Conservation (phyloP, 2,329 filamentous ascomycete species). For the Fusarium hostae region DNA sequence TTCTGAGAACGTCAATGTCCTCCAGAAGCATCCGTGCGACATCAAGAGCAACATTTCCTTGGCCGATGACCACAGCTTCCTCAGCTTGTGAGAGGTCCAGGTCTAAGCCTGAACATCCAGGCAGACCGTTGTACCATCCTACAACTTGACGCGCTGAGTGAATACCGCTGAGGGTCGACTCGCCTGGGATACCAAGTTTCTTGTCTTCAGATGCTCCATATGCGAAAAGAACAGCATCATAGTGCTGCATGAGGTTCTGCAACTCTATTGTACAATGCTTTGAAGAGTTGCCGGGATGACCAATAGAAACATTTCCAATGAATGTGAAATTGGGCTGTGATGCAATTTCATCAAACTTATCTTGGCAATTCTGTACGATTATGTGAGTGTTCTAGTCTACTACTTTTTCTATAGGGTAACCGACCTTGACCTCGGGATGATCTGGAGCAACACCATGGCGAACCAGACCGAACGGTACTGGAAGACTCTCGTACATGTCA, state of each 20-base stretch:
- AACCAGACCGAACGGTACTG: constrained; percentile 91
- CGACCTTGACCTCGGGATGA: constrained; percentile 96
- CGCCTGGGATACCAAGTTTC: constrained; percentile 81
- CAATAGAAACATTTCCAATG: constrained; percentile 87
- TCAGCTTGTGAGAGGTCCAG: constrained; percentile 80
- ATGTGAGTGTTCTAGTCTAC: constrained; percentile 1
- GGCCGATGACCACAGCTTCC: constrained; percentile 88
- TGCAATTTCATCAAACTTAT: constrained; percentile 91
- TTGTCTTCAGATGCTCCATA: constrained; percentile 92
- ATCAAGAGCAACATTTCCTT: constrained; percentile 96
- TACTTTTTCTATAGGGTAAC: constrained; percentile 7
- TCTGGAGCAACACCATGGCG: constrained; percentile 97
- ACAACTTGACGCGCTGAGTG: constrained; percentile 94
- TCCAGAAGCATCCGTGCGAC: constrained; percentile 88
- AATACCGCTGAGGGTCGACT: constrained; percentile 76
- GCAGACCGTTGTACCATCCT: constrained; percentile 97
- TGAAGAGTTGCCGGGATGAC: constrained; percentile 58
- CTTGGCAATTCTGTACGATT: constrained; percentile 81
- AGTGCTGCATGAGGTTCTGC: constrained; percentile 77
- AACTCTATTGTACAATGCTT: constrained; percentile 70
- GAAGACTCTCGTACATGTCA: constrained; percentile 96
- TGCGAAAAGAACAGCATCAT: constrained; percentile 91
- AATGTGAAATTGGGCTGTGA: constrained; percentile 86
- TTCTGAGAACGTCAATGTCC: constrained; percentile 75
- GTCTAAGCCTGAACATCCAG: constrained; percentile 78